Percentiles rank a stretch among this genome's conserved stretches.
Evolutionary conservation across 345 rosid genomes (phyloP).

Genomic region (Psidium friedrichsthalianum): DNA sequence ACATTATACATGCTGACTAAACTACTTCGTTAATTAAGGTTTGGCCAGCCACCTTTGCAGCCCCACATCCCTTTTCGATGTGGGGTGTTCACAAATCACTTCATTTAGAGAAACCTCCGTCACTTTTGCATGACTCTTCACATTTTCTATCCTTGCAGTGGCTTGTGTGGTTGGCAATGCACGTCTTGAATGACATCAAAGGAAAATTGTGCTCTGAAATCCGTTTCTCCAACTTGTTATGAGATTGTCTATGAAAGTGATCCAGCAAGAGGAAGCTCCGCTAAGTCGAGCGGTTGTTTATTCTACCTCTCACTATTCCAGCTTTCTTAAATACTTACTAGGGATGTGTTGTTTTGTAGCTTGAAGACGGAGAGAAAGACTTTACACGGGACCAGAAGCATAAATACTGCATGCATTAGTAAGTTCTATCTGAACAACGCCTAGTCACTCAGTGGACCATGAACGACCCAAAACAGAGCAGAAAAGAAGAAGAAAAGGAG

Average conservation of each 20-base stretch:
- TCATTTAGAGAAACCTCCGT: neutral
- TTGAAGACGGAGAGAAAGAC: constrained; percentile 83
- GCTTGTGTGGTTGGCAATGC: constrained; percentile 72
- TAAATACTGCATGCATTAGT: constrained; percentile 78
- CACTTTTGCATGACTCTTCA: neutral
- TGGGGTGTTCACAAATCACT: neutral
- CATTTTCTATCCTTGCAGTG: constrained; percentile 31
- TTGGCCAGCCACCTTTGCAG: too few species aligned
- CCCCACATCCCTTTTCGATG: too few species aligned
- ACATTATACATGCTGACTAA: too few species aligned
- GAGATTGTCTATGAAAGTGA: constrained; percentile 64
- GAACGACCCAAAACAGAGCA: too few species aligned
- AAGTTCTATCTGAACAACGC: constrained; percentile 10
- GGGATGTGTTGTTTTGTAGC: constrained; percentile 11
- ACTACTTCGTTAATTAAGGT: too few species aligned
- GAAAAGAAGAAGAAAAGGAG: too few species aligned
- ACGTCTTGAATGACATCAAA: constrained; percentile 44
- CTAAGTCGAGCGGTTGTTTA: neutral
- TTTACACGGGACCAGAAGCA: constrained; percentile 59
- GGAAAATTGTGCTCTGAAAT: constrained; percentile 71
- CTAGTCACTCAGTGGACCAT: too few species aligned
- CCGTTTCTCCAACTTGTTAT: constrained; percentile 64
- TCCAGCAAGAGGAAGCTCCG: constrained; percentile 31
- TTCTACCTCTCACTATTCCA: neutral
- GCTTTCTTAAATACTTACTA: neutral